Conservation (phyloP, 768 basidiomycete genomes). For the Mrakia frigida region DNA sequence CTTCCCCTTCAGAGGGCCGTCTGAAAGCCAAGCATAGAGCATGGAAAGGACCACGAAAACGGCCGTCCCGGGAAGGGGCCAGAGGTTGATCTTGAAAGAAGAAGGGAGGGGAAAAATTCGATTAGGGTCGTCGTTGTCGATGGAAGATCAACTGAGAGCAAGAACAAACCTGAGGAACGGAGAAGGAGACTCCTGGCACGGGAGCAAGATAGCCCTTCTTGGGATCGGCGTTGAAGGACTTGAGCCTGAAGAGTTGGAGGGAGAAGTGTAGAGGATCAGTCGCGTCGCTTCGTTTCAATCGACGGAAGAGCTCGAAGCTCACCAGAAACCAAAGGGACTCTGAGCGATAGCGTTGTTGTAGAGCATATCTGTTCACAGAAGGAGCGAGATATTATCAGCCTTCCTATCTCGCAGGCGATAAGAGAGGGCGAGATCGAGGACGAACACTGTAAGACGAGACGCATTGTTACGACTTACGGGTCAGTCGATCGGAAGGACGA, state of each 20-base stretch:
- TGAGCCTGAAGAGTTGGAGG: not conserved
- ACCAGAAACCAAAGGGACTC: slow-evolving; percentile 18
- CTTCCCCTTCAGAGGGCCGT: not conserved
- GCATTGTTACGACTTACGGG: too few species aligned
- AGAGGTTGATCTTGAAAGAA: not conserved
- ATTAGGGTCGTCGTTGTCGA: too few species aligned
- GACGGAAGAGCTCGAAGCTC: not conserved
- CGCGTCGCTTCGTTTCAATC: not conserved
- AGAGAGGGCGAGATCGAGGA: not conserved
- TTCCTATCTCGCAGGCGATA: not conserved
- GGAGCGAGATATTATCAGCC: not conserved
- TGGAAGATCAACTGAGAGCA: too few species aligned
- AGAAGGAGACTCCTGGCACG: slow-evolving; percentile 10
- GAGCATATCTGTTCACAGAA: not conserved
- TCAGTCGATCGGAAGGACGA: too few species aligned
- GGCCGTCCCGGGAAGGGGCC: slow-evolving; percentile 18
- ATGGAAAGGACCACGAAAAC: slow-evolving; percentile 19
- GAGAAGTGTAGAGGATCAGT: not conserved
- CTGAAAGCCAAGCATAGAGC: slow-evolving; percentile 16
- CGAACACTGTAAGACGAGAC: not conserved
- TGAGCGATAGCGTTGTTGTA: slow-evolving; percentile 19
- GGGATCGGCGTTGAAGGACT: slow-evolving; percentile 6
- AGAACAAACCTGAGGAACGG: slow-evolving; percentile 1
- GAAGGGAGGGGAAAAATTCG: too few species aligned
- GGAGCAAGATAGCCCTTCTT: not conserved